Evolutionary conservation across 2,329 filamentous ascomycete genomes (phyloP), one percentile per base, ranked within the genome.

Genomic region (Claviceps arundinis): DNA sequence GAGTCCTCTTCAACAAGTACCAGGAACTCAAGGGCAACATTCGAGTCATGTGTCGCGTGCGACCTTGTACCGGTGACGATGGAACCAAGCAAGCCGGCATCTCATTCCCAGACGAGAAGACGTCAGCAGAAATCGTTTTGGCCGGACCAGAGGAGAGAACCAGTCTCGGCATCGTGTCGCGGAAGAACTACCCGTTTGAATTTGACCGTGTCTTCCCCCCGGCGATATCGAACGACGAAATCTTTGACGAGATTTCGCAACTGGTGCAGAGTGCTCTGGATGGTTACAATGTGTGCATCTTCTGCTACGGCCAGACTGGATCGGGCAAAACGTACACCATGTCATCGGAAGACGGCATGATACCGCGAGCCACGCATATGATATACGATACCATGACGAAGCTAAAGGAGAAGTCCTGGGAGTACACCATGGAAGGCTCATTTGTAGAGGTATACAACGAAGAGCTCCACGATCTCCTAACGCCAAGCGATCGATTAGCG

Each of bases 381-480:
- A 95, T 98, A 57, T 96, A 96, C 66, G 80, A 87, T 51, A 93
- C 89, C 43, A 87, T 94, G 50, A 85, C 83, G 55, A 78, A 84
- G 49, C 74, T 98, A 17, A 83, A 86, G 65, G 87, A 90, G 59
- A 94, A 96, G 65, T 93, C 90, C 24, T 98, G 93, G 93, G 79
- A 77, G 42, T 98, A 98, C 68, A 85, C 78, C 0, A 95, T 98
- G 81, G 87, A 95, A 64, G 93, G 93, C 6, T 90, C 84, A 52
- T 98, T 98, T 62, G 82, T 97, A 14, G 93, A 98, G 64, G 93
- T 98, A 5, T 98, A 98, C 78, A 97, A 98, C 57, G 93, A 98
- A 65, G 93, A 94, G 56, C 77, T 98, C 56, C 89, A 96, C 64
- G 93, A 98, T 65, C 71, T 98, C 14, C 78, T 98, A 13, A 71